Evolutionary conservation across 345 rosid genomes (phyloP), one percentile per base, ranked within the genome.

Genomic region (Clausena lansium): DNA sequence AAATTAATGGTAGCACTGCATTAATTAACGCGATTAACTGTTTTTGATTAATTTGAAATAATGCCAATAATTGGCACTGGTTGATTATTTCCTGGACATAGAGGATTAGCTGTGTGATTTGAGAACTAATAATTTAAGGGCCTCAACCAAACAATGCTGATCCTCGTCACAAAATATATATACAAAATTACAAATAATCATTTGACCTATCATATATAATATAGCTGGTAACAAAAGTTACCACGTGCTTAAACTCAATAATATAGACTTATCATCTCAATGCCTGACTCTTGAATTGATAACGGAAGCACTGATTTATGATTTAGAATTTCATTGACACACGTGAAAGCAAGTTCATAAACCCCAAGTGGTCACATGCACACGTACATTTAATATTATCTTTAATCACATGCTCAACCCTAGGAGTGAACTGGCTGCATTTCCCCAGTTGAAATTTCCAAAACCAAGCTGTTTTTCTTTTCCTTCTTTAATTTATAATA

Each of bases 231-330:
- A 28, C 14, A 47, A 4, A 52, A 70, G 19, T 52, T 70, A 70
- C 27, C 74, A 70, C 74, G 74, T 70, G 74, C 61, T 70, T 70
- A 30, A 47, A 70, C 73, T 41, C 32, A 3, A 32, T 45, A 45
- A 45, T 45, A 45, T 30, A 28, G 28, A 9, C 19, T 70, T 30
- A 33, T 32, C 74, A 30, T 28, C 61, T 52, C 9, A 70, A 10
- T 17, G 27, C 74, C 74, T 5, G 60, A 9, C 17, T 52, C 2
- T 19, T 9, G 57, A 41, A 67, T 8, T 67, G 32, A 39, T 67
- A 39, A 68, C 22, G 25, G 6, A 11, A 68, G 35, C 33, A 68
- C 35, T 6, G 33, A 25, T 17, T 0, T 8, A 17, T 52, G 57
- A 59, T 59, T 13, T n/a, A 50, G 30, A 47, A 7, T 22, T 47